Percentiles rank a stretch among this genome's conserved stretches.
Evolutionary conservation across 768 basidiomycete species (phyloP).

Genomic region (Leccinellum rugosiceps): DNA sequence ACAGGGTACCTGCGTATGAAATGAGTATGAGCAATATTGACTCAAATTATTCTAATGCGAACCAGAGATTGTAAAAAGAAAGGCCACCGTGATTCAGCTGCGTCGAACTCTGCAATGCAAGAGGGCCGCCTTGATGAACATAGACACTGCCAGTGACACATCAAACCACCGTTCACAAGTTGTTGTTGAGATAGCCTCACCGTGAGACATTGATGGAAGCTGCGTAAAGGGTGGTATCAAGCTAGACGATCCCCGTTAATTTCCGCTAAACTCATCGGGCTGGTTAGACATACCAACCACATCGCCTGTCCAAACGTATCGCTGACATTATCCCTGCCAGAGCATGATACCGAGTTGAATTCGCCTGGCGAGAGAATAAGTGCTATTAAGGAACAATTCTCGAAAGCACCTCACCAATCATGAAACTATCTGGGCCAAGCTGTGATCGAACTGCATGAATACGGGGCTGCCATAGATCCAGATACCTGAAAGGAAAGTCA

Average conservation of each 20-base stretch:
- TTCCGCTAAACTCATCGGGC: neutral
- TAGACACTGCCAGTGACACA: conserved; percentile 37
- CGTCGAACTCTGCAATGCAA: conserved; percentile 47
- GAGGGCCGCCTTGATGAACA: conserved; percentile 52
- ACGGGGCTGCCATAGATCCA: conserved; percentile 56
- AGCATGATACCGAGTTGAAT: conserved; percentile 55
- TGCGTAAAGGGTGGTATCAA: conserved; percentile 20
- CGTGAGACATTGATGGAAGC: conserved; percentile 45
- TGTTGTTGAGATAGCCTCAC: conserved; percentile 18
- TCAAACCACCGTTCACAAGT: neutral
- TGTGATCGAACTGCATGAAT: conserved; percentile 45
- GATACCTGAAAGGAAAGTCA: conserved; percentile 34
- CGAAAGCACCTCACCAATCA: conserved; percentile 36
- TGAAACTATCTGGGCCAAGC: conserved; percentile 46
- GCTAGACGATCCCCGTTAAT: conserved; percentile 5
- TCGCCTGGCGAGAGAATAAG: conserved; percentile 35
- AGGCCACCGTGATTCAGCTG: conserved; percentile 49
- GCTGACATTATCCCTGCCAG: conserved; percentile 47
- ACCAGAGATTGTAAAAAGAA: conserved; percentile 49
- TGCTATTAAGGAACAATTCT: neutral
- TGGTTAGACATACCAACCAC: conserved; percentile 41
- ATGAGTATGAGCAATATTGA: neutral
- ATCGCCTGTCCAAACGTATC: conserved; percentile 56
- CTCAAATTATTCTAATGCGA: neutral
- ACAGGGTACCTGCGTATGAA: conserved; percentile 41